phyloP scores from a whole-genome alignment of 352 stramenopile species.

The Aphanomyces stellatus region DNA sequence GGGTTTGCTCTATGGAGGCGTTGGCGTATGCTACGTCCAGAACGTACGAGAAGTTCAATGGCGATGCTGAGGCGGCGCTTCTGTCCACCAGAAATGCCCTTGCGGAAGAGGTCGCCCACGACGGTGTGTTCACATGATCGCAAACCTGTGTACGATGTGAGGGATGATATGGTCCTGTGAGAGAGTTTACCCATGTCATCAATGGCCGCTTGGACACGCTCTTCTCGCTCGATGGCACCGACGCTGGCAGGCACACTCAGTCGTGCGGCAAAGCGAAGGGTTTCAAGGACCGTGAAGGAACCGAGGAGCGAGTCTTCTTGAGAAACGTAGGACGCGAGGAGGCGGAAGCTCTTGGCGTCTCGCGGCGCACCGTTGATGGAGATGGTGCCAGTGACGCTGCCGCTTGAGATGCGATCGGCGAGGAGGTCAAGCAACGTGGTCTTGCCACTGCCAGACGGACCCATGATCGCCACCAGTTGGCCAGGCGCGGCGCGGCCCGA shows the following conservation, averaged over 20 bases:
- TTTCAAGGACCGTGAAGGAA: constrained; percentile 60
- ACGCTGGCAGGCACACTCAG: constrained; percentile 42
- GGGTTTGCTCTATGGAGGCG: constrained; percentile 28
- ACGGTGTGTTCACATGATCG: constrained; percentile 31
- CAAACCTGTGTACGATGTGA: constrained; percentile 23
- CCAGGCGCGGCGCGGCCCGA: constrained; percentile 42
- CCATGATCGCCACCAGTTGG: constrained; percentile 58
- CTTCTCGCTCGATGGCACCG: constrained; percentile 31
- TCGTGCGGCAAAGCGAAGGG: constrained; percentile 45
- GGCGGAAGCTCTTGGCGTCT: constrained; percentile 33
- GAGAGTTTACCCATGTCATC: constrained; percentile 34
- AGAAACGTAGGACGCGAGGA: constrained; percentile 51
- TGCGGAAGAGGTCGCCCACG: constrained; percentile 78
- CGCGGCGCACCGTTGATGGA: constrained; percentile 39
- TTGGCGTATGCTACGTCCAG: constrained; percentile 14
- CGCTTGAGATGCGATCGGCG: constrained; percentile 33
- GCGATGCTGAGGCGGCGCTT: constrained; percentile 69
- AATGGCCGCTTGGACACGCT: constrained; percentile 55
- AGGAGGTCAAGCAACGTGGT: constrained; percentile 56
- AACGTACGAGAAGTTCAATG: constrained; percentile 50
- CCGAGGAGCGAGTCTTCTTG: constrained; percentile 54
- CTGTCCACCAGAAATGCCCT: constrained; percentile 74
- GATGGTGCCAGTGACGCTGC: constrained; percentile 33
- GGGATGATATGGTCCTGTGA: not conserved
- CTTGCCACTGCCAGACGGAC: constrained; percentile 53